A percentile compares a stretch with the other conserved stretches of the same genome.
These are phyloP conservation scores for Peronospora destructor DNA, from an alignment of 352 stramenopile species.

Conservation along the genomic window DNA sequence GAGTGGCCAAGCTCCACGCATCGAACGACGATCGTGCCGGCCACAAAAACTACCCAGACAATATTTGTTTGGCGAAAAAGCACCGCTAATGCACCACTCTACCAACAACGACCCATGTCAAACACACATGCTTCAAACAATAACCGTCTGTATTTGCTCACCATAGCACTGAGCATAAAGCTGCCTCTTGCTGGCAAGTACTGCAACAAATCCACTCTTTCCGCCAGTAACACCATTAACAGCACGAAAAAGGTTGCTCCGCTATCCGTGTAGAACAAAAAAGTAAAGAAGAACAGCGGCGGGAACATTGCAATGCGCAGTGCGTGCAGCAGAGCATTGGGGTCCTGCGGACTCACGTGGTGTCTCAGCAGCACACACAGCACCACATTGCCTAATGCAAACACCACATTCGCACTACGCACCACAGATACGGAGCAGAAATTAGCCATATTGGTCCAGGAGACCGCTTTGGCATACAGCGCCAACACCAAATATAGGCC, in stretches of 20 bases:
- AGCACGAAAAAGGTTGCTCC: slow-evolving; percentile 86
- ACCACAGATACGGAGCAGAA: slow-evolving; percentile 63
- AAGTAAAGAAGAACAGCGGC: slow-evolving; percentile 82
- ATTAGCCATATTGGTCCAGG: slow-evolving; percentile 8
- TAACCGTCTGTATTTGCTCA: slow-evolving; percentile 12
- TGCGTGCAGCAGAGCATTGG: slow-evolving; percentile 53
- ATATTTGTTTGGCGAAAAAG: slow-evolving; percentile 89
- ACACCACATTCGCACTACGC: slow-evolving; percentile 75
- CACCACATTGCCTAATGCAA: slow-evolving; percentile 50
- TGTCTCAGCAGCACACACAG: slow-evolving; percentile 46
- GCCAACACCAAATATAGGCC: slow-evolving; percentile 74
- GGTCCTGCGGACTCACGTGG: slow-evolving; percentile 35
- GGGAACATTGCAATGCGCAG: slow-evolving; percentile 72
- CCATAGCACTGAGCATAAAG: slow-evolving; percentile 59
- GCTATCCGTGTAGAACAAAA: slow-evolving; percentile 88
- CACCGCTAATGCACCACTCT: slow-evolving; percentile 70
- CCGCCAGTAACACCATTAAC: slow-evolving; percentile 66
- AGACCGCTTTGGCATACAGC: slow-evolving; percentile 28
- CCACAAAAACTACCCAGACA: slow-evolving; percentile 85
- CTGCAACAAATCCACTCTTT: slow-evolving; percentile 39
- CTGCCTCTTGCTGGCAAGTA: slow-evolving; percentile 26
- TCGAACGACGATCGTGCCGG: slow-evolving; percentile 63
- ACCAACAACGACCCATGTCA: slow-evolving; percentile 3
- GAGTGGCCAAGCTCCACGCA: slow-evolving; percentile 59
- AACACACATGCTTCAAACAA: not conserved